Evolutionary conservation across 1,139 yeast species (phyloP).

Genomic region (Taphrina flavorubra): DNA sequence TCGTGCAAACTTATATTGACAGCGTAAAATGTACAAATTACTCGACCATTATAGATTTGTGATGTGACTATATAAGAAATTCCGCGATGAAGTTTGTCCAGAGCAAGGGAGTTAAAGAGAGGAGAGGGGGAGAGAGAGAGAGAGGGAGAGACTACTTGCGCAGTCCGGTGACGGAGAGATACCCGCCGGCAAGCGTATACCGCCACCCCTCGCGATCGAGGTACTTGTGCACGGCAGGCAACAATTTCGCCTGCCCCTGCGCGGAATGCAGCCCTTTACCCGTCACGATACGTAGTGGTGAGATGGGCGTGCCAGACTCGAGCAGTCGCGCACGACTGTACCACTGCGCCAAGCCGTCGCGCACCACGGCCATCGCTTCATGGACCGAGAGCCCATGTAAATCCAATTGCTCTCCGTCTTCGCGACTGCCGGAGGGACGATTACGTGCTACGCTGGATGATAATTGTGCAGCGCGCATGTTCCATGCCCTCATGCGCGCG

Average conservation of each 20-base stretch:
- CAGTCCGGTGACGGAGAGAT: constrained; percentile 36
- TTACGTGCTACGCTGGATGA: neutral
- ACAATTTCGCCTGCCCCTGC: constrained; percentile 44
- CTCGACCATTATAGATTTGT: neutral
- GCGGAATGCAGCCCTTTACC: constrained; percentile 46
- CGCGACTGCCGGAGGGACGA: too few species aligned
- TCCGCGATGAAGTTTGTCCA: too few species aligned
- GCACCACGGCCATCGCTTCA: constrained; percentile 44
- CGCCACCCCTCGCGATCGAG: constrained; percentile 46
- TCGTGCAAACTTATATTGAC: too few species aligned
- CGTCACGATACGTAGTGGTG: constrained; percentile 45
- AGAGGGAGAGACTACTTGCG: neutral
- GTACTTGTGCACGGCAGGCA: constrained; percentile 43
- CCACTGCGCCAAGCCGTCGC: constrained; percentile 45
- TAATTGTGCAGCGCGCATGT: constrained; percentile 23
- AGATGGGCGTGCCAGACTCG: constrained; percentile 19
- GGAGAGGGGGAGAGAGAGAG: too few species aligned
- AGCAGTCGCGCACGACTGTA: constrained; percentile 41
- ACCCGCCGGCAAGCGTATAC: constrained; percentile 41
- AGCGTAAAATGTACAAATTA: neutral
- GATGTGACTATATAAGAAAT: neutral
- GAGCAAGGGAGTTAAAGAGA: too few species aligned
- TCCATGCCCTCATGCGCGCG: constrained; percentile 27
- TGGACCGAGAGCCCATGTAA: constrained; percentile 45
- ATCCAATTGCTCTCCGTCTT: too few species aligned